These are phyloP conservation scores for Micractinium sp. DNA, from an alignment of 139 green algal species.

Conservation along the genomic window DNA sequence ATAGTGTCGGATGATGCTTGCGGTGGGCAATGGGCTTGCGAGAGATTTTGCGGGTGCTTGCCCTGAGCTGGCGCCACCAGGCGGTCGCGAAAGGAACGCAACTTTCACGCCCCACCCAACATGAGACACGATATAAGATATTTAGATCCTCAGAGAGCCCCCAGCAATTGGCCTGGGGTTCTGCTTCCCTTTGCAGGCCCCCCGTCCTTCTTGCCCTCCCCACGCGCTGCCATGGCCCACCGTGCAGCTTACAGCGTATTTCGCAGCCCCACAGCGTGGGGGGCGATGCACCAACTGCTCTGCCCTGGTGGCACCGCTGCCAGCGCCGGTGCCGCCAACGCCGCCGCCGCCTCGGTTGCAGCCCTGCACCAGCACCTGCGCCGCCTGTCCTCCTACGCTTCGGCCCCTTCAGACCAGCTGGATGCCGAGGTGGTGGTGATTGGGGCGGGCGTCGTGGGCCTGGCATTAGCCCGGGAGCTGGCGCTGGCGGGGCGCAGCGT, in stretches of 20 bases:
- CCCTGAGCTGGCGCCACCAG: no score
- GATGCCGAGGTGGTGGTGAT: slow-evolving; percentile 41
- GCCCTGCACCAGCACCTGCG: neutral
- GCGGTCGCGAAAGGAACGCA: no score
- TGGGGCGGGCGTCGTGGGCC: slow-evolving; percentile 79
- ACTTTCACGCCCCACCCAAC: no score
- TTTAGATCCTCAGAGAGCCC: no score
- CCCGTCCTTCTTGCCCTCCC: no score
- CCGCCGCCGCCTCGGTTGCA: neutral
- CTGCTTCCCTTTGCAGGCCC: neutral
- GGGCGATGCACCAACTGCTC: neutral
- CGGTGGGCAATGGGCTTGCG: no score
- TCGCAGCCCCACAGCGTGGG: neutral
- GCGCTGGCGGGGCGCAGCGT: slow-evolving; percentile 60
- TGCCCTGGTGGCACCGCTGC: neutral
- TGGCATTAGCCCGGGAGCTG: slow-evolving; percentile 73
- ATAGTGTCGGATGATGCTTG: neutral
- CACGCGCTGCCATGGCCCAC: neutral
- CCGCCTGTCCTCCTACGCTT: neutral
- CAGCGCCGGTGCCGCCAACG: neutral
- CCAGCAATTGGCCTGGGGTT: neutral
- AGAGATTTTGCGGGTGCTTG: no score
- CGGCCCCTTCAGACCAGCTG: neutral
- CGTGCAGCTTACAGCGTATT: neutral
- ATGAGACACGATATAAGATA: no score